Conservation (phyloP, 768 basidiomycete genomes). For the Pilatotrama ljubarskyi region DNA sequence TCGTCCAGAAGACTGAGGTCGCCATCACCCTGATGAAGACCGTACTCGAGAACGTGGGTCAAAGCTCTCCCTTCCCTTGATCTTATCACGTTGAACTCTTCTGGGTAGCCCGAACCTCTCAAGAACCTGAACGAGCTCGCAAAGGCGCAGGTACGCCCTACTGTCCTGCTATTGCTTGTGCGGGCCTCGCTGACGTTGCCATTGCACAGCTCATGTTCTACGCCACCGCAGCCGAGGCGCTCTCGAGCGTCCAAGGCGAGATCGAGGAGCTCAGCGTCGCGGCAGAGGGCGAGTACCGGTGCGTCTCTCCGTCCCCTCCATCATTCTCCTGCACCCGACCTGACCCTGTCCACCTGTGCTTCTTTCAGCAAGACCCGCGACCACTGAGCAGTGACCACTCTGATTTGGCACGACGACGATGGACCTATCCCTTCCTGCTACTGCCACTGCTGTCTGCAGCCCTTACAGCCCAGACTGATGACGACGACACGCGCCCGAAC, state of each 20-base stretch:
- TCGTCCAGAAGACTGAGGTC: slow-evolving; percentile 97
- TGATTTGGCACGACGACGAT: neutral
- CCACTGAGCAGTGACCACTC: slow-evolving; percentile 52
- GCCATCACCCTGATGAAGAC: slow-evolving; percentile 97
- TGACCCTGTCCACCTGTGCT: slow-evolving; percentile 6
- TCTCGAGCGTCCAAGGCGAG: slow-evolving; percentile 83
- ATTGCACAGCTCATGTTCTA: slow-evolving; percentile 64
- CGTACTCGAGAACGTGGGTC: slow-evolving; percentile 92
- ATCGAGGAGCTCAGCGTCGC: slow-evolving; percentile 92
- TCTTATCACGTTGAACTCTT: neutral
- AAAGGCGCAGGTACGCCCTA: slow-evolving; percentile 71
- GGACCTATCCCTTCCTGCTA: neutral
- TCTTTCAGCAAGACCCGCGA: slow-evolving; percentile 81
- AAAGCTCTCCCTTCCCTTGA: neutral
- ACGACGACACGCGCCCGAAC: neutral
- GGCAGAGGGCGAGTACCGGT: slow-evolving; percentile 96
- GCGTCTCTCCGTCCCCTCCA: neutral
- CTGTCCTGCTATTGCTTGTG: neutral
- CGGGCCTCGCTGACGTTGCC: neutral
- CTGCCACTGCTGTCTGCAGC: neutral
- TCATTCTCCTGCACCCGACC: neutral
- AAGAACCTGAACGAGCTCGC: slow-evolving; percentile 91
- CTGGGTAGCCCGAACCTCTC: slow-evolving; percentile 83
- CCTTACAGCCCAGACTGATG: neutral
- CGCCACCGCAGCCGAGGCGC: slow-evolving; percentile 74